Conservation (phyloP, 305 asterid species). For the Solanum aculeatissimum region DNA sequence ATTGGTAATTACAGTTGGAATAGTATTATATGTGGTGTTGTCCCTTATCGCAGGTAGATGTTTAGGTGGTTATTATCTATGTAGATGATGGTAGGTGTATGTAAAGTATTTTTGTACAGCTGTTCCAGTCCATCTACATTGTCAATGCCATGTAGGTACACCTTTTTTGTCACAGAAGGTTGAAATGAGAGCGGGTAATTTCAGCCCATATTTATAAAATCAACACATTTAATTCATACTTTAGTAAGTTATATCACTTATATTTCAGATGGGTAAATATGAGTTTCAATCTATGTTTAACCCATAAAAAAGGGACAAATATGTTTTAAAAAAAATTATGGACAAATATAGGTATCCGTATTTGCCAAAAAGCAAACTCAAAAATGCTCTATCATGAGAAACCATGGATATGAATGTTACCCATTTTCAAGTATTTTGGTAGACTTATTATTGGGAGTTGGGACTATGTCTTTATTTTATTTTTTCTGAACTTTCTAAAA, state of each 20-base stretch:
- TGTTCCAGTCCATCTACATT: neutral
- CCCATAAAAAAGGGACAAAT: neutral
- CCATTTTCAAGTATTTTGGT: neutral
- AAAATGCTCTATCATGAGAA: neutral
- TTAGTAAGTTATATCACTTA: neutral
- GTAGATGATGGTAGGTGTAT: neutral
- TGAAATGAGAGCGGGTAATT: neutral
- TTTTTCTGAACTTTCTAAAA: neutral
- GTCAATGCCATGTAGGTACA: neutral
- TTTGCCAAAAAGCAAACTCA: neutral
- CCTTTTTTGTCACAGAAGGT: neutral
- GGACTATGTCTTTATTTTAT: neutral
- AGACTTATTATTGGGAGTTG: neutral
- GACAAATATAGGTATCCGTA: neutral
- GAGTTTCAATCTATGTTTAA: neutral
- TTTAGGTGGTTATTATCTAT: neutral
- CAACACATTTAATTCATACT: neutral
- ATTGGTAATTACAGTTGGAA: neutral
- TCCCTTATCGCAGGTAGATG: neutral
- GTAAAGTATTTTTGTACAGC: neutral
- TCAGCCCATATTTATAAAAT: neutral
- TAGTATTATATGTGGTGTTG: neutral
- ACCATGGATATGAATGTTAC: neutral
- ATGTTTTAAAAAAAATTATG: neutral
- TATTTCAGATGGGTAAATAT: neutral